Percentiles rank a stretch among this genome's conserved stretches.
Evolutionary conservation across 805 yeast species (phyloP).

Genomic region (Metschnikowia bowlesiae): DNA sequence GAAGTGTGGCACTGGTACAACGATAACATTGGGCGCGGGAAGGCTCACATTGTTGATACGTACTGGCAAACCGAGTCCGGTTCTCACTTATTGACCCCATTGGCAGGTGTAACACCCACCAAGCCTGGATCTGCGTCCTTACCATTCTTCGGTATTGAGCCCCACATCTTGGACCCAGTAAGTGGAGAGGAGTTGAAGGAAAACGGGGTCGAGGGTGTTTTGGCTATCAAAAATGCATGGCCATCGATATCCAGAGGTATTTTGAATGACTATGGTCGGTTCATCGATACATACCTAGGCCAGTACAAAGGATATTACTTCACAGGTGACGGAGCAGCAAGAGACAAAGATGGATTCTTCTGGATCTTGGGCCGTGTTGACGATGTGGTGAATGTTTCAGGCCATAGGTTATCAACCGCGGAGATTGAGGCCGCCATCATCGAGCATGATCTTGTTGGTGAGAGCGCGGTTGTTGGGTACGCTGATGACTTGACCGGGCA

Average conservation of each 20-base stretch:
- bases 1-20: slow-evolving; percentile 99
- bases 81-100: slow-evolving; percentile 87
- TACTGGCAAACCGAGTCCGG: slow-evolving; percentile 99
- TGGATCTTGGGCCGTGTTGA: slow-evolving; percentile 99
- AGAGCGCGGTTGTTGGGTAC: slow-evolving; percentile 95
- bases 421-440: slow-evolving; percentile 92
- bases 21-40: slow-evolving; percentile 82
- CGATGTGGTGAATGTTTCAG: slow-evolving; percentile 96
- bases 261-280: slow-evolving; percentile 81
- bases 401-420: slow-evolving; percentile 97
- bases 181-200: slow-evolving; percentile 79
- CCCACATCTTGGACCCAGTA: slow-evolving; percentile 90
- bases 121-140: slow-evolving; percentile 97
- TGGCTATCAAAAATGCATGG: slow-evolving; percentile 89
- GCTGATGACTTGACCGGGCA: slow-evolving; percentile 96
- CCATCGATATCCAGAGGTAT: slow-evolving; percentile 99
- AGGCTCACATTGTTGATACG: slow-evolving; percentile 91
- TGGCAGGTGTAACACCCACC: slow-evolving; percentile 91
- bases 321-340: slow-evolving; percentile 98
- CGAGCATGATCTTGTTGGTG: slow-evolving; percentile 77
- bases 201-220: slow-evolving; percentile 92
- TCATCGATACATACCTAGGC: slow-evolving; percentile 83
- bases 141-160: slow-evolving; percentile 93
- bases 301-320: slow-evolving; percentile 93
- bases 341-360: slow-evolving; percentile 93